These are phyloP conservation scores for Stachybotrys echinatus DNA, from an alignment of 2,329 filamentous ascomycete genomes.

Conservation along the genomic window DNA sequence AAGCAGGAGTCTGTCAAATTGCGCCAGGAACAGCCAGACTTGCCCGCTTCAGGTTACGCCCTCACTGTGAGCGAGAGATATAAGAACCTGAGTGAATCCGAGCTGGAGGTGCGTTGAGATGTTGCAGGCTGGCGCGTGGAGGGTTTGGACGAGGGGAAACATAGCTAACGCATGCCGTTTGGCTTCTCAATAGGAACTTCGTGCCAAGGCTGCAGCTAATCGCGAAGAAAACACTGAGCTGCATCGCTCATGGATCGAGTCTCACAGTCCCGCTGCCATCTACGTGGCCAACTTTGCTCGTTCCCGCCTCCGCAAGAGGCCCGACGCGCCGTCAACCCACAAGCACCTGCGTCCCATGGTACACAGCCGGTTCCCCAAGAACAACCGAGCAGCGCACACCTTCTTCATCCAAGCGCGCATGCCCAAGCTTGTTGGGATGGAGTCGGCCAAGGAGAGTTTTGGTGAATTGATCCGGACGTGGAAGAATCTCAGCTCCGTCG, in stretches of 20 bases:
- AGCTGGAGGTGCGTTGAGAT: slow-evolving; percentile 36
- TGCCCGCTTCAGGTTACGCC: slow-evolving; percentile 13
- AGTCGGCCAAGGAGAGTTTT: slow-evolving; percentile 12
- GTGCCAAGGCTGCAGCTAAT: slow-evolving; percentile 31
- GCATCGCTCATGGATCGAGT: slow-evolving; percentile 47
- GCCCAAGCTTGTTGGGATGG: slow-evolving; percentile 15
- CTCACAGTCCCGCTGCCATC: slow-evolving; percentile 32
- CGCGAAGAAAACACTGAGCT: slow-evolving; percentile 29
- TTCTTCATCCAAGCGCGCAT: slow-evolving; percentile 34
- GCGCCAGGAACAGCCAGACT: neutral
- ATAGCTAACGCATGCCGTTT: neutral
- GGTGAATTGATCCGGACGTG: slow-evolving; percentile 30
- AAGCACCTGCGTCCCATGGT: neutral
- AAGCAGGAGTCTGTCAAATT: slow-evolving; percentile 18
- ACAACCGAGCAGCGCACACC: slow-evolving; percentile 17
- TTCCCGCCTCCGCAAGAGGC: slow-evolving; percentile 29
- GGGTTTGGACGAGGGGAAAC: neutral
- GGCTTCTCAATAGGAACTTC: slow-evolving; percentile 19
- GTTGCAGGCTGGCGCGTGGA: too few species aligned
- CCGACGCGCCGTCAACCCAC: neutral
- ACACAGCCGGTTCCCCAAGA: neutral
- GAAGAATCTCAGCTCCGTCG: slow-evolving; percentile 32
- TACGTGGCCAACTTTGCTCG: slow-evolving; percentile 44
- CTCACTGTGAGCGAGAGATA: slow-evolving; percentile 23
- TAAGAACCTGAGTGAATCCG: slow-evolving; percentile 31